Base-by-base conservation (phyloP, 2,329 filamentous ascomycete genomes). In the Fusarium nygamai region DNA sequence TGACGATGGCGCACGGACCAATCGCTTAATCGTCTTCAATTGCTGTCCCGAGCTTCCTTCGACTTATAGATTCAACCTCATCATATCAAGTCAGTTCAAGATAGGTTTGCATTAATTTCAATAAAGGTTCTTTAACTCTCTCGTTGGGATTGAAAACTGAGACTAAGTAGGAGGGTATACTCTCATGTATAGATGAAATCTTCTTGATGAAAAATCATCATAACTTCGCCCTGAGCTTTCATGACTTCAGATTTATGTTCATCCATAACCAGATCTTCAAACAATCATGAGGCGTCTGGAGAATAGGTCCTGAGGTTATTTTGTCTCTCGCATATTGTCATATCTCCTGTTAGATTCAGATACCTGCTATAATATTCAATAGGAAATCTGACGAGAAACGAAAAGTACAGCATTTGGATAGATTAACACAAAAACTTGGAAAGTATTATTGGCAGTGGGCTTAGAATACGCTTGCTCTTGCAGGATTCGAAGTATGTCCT, bases 1-100 rank as follows among this genome's bases (percentile, higher is more conserved):
- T 33, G 67, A 56, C 33, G 67, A 67, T 51, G 13, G 41, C 24
- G 69, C 69, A 71, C 69, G 51, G 68, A 19, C 69, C 67, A 58
- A n/a, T 34, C 38, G n/a, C 60, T 65, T 48, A 54, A 59, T 66
- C 27, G 19, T 39, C 38, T 31, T 54, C 24, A 31, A 24, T 19
- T 33, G 6, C 29, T 38, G 46, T 54, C 31, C 67, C 67, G 66
- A 70, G 51, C 59, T 70, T 70, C 51, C 39, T 44, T 66, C 66
- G 67, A 36, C 17, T 39, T 48, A 24, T 9, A 53, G 7, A 17
- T 48, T 48, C 34, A 65, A 65, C 29, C 8, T 44, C 13, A 27
- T 53, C 51, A 39, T 29, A 20, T 43, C 22, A 39, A 38, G 8
- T n/a, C n/a, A 61, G 17, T 54, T 53, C 29, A 34, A 33, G 6